These are phyloP conservation scores for Hypoxylon sp. DNA, from an alignment of 2,329 filamentous ascomycete genomes.

Conservation along the genomic window DNA sequence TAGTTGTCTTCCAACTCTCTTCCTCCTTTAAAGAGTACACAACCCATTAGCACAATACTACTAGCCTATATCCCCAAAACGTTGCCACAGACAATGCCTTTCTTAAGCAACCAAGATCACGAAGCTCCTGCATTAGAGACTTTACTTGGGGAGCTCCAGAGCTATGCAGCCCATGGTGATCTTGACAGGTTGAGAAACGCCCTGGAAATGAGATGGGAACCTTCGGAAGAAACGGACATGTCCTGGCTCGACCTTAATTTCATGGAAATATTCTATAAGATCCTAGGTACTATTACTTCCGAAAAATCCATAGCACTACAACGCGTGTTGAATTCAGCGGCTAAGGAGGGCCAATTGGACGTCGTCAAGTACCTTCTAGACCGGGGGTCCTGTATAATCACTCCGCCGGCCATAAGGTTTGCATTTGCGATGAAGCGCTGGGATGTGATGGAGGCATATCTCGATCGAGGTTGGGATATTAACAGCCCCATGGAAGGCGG, in stretches of 20 bases:
- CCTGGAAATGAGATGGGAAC: constrained; percentile 9
- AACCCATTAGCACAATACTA: background rate
- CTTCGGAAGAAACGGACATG: constrained; percentile 1
- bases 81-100: background rate
- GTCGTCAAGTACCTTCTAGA: background rate
- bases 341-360: constrained; percentile 1
- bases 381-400: constrained; percentile 2
- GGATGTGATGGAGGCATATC: constrained; percentile 2
- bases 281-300: background rate
- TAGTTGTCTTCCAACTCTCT: background rate
- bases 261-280: background rate
- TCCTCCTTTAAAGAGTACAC: background rate
- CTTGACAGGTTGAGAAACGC: background rate
- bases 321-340: constrained; percentile 4
- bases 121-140: background rate
- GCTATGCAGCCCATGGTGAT: constrained; percentile 5
- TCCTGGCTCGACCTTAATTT: constrained; percentile 7
- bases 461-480: constrained; percentile 11
- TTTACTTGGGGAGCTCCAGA: background rate
- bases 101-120: background rate
- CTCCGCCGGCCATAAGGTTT: background rate
- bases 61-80: background rate
- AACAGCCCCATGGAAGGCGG: constrained; percentile 8
- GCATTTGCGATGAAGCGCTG: background rate
- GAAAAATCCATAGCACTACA: constrained; percentile 1